Evolutionary conservation across 805 yeast genomes (phyloP), one percentile per base, ranked within the genome.

Genomic region (Metschnikowia colocasiae): DNA sequence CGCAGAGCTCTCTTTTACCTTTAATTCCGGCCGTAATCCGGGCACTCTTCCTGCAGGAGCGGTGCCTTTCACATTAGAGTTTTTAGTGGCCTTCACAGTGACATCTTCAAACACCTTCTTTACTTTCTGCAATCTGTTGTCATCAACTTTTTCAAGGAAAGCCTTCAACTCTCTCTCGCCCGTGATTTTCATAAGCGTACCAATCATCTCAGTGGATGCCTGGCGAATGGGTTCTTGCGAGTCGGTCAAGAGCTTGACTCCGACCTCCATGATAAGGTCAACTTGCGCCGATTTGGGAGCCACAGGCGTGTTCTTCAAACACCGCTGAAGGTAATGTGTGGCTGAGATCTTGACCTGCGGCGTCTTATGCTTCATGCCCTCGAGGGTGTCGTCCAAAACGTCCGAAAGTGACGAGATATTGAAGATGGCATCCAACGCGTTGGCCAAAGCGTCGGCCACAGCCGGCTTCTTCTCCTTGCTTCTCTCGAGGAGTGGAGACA

Each of bases 401-500:
- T 80, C 85, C 32, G 72, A 58, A 19, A 79, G 68, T 0, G 80
- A 74, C 9, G 83, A 70, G 50, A 68, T 68, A 29, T 58, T 59
- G 54, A 82, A 85, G 3, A 86, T 73, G 0, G 85, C 78, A 62
- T 83, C 86, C 44, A 91, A 69, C 0, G 92, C 83, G 22, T 63
- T 66, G 16, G 74, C 71, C n/a, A 92, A 69, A 0, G 94, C 85
- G 20, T 83, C 90, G 2, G 85, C 70, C 0, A 89, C 94, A 3
- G 83, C 70, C 22, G 79, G 83, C 59, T 92, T 92, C 70, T 87
- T 90, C 62, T 94, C 99, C 60, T 89, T 91, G 12, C 87, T 79
- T 56, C 97, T 76, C 54, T 89, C 97, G 36, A 94, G 65, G 48
- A 87, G 64, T 0, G 94, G 83, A 2, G 68, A 64, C 22, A 88